phyloP scores from a whole-genome alignment of 148 eudicot genomes.

The Drosera capensis region DNA sequence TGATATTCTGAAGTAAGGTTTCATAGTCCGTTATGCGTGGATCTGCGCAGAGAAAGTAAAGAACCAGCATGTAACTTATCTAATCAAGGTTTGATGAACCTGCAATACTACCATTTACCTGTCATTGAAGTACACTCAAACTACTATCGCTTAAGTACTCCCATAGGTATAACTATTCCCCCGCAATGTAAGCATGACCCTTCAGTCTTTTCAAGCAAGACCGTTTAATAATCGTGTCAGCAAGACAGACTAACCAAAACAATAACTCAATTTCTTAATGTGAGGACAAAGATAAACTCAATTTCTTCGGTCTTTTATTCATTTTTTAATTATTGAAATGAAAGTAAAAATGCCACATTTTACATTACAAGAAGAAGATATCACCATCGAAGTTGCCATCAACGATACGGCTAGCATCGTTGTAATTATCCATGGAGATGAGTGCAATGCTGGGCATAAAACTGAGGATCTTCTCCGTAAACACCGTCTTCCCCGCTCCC shows the following conservation, averaged over 20 bases:
- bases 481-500: constrained; percentile 84
- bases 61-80: not conserved
- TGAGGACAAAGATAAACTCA: too few relatives aligned
- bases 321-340: too few relatives aligned
- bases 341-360: not conserved
- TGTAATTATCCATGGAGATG: constrained; percentile 94
- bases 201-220: too few relatives aligned
- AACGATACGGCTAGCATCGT: constrained; percentile 73
- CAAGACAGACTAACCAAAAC: too few relatives aligned
- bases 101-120: not conserved
- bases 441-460: constrained; percentile 84
- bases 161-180: too few relatives aligned
- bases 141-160: too few relatives aligned
- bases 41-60: constrained; percentile 20
- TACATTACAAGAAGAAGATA: not conserved
- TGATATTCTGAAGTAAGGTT: constrained; percentile 71
- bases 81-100: not conserved
- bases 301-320: too few relatives aligned
- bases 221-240: too few relatives aligned
- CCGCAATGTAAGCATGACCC: too few relatives aligned
- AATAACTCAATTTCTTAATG: too few relatives aligned
- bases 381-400: constrained; percentile 92
- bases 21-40: constrained; percentile 96
- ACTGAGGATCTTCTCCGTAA: constrained; percentile 72
- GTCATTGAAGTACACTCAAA: too few relatives aligned